Conservation (phyloP, 352 stramenopile species). For the Phytophthora quininea region DNA sequence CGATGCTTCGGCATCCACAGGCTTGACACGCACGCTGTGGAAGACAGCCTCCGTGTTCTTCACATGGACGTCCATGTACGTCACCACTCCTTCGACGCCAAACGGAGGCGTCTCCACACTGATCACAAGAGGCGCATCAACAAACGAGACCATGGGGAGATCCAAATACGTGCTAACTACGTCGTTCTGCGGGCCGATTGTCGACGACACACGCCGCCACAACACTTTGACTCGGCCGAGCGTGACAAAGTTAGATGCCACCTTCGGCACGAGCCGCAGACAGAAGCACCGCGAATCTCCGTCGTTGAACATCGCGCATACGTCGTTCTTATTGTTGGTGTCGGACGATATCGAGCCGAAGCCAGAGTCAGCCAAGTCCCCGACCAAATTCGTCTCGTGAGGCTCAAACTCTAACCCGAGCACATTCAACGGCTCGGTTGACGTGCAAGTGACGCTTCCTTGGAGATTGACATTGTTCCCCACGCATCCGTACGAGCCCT, state of each 20-base stretch:
- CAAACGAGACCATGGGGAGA: constrained; percentile 71
- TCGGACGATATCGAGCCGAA: constrained; percentile 36
- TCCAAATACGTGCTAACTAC: constrained; percentile 72
- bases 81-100: constrained; percentile 67
- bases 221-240: constrained; percentile 64
- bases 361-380: constrained; percentile 44
- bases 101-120: constrained; percentile 71
- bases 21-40: constrained; percentile 74
- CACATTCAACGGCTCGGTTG: constrained; percentile 55
- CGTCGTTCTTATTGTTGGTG: constrained; percentile 23
- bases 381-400: constrained; percentile 37
- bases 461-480: constrained; percentile 70
- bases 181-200: constrained; percentile 50
- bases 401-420: constrained; percentile 64
- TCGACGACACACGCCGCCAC: constrained; percentile 67
- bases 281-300: constrained; percentile 71
- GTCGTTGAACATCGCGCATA: constrained; percentile 50
- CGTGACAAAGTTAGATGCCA: constrained; percentile 48
- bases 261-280: constrained; percentile 56
- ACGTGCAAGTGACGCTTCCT: constrained; percentile 56
- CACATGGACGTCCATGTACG: constrained; percentile 61
- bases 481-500: constrained; percentile 63
- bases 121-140: constrained; percentile 69
- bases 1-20: constrained; percentile 67
- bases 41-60: constrained; percentile 79